phyloP scores from a whole-genome alignment of 2,329 filamentous ascomycete species.

The Diaporthe caulivora region DNA sequence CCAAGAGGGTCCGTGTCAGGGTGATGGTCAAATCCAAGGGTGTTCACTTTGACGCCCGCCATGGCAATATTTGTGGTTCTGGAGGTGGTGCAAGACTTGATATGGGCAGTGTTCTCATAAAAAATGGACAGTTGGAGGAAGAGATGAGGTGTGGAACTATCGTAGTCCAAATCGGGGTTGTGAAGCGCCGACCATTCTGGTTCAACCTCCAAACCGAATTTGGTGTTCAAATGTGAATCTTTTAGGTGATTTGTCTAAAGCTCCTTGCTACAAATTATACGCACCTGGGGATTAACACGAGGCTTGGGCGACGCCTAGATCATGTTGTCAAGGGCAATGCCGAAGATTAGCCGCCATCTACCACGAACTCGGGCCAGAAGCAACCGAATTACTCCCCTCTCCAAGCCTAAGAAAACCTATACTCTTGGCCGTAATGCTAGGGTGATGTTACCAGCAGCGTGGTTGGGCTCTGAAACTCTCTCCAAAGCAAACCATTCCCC shows the following conservation, averaged over 20 bases:
- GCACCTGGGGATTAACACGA: not conserved
- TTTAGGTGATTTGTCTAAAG: not conserved
- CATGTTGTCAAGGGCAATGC: not conserved
- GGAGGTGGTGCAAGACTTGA: not conserved
- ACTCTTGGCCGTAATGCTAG: conserved; percentile 7
- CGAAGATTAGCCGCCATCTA: conserved; percentile 19
- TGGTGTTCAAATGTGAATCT: too few relatives aligned
- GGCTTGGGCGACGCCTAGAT: conserved; percentile 4
- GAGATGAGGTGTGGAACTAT: not conserved
- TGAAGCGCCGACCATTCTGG: rapidly evolving
- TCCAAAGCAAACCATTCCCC: not conserved
- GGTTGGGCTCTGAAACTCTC: conserved; percentile 24
- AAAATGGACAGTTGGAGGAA: too few relatives aligned
- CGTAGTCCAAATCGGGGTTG: not conserved
- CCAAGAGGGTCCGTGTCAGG: conserved; percentile 32
- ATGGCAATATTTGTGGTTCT: not conserved
- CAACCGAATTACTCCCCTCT: not conserved
- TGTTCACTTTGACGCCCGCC: not conserved
- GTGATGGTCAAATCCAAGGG: conserved; percentile 35
- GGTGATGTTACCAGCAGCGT: not conserved
- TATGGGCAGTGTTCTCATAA: too few relatives aligned
- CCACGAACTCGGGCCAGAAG: conserved; percentile 7
- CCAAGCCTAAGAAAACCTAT: not conserved
- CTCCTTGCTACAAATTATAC: not conserved
- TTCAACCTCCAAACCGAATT: not conserved